Percentiles rank a stretch among this genome's conserved stretches.
Evolutionary conservation across 2,329 filamentous ascomycete species (phyloP).

Genomic region (Alternaria gaisen): DNA sequence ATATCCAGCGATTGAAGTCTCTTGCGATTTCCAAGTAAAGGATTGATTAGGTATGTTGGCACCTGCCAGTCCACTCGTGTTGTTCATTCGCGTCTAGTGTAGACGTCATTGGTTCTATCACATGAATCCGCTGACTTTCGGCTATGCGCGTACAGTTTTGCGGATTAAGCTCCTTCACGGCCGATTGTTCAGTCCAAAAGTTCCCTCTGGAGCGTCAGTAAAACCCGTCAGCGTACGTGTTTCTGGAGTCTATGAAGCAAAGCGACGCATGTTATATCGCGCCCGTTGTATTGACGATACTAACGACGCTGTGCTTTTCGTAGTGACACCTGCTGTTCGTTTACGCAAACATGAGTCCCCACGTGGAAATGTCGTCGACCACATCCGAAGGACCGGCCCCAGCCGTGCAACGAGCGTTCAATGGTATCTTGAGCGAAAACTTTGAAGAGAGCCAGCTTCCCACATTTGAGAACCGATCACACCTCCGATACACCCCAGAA

Average conservation of each 20-base stretch:
- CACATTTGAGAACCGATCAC: slow-evolving; percentile 50
- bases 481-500: slow-evolving; percentile 62
- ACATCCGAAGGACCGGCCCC: slow-evolving; percentile 30
- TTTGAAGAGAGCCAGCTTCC: slow-evolving; percentile 42
- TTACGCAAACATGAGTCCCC: slow-evolving; percentile 43
- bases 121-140: slow-evolving; percentile 17
- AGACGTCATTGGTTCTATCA: slow-evolving; percentile 32
- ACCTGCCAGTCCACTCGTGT: neutral
- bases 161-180: neutral
- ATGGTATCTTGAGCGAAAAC: slow-evolving; percentile 35
- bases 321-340: neutral
- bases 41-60: slow-evolving; percentile 4
- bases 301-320: neutral
- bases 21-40: slow-evolving; percentile 1
- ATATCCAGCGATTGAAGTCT: neutral
- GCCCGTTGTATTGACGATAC: slow-evolving; percentile 1
- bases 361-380: slow-evolving; percentile 39
- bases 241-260: neutral
- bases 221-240: slow-evolving; percentile 13
- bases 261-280: neutral
- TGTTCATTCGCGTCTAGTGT: slow-evolving; percentile 19
- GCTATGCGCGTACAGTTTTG: slow-evolving; percentile 1
- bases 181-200: neutral
- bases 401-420: slow-evolving; percentile 39
- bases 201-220: slow-evolving; percentile 7